phyloP scores from a whole-genome alignment of 208 protist species.

The Herpetomonas tarakana region DNA sequence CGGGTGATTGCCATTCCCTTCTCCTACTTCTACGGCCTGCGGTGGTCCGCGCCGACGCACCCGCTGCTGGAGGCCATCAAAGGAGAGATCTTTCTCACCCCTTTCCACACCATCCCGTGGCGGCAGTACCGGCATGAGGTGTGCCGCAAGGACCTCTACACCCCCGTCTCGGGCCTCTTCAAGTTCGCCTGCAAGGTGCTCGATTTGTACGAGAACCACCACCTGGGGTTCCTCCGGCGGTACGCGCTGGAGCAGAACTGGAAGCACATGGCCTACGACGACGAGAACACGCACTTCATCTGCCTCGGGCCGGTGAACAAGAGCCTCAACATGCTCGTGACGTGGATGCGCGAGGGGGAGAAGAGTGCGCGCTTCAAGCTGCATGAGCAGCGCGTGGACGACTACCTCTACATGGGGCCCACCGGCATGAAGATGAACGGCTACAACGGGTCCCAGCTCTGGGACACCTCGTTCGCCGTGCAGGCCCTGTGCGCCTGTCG shows the following conservation, averaged over 20 bases:
- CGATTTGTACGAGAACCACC: conserved; percentile 75
- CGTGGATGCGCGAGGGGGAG: conserved; percentile 89
- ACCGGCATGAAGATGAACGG: conserved; percentile 97
- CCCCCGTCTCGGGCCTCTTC: conserved; percentile 79
- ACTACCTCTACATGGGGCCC: conserved; percentile 95
- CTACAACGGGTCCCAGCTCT: conserved; percentile 98
- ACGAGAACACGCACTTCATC: conserved; percentile 96
- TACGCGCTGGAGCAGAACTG: conserved; percentile 76
- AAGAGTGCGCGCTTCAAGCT: conserved; percentile 76
- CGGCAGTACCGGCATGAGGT: conserved; percentile 54
- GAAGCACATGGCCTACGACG: conserved; percentile 94
- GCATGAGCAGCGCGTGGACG: conserved; percentile 88
- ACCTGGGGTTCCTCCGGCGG: conserved; percentile 59
- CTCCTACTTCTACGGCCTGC: conserved; percentile 94
- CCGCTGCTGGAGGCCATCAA: conserved; percentile 66
- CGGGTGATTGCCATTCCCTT: conserved; percentile 97
- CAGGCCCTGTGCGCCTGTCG: conserved; percentile 91
- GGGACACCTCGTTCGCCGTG: conserved; percentile 97
- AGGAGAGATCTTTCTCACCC: conserved; percentile 79
- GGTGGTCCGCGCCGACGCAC: conserved; percentile 48
- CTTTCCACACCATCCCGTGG: conserved; percentile 89
- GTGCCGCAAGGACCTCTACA: conserved; percentile 89
- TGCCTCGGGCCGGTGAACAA: conserved; percentile 97
- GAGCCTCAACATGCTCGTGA: conserved; percentile 95
- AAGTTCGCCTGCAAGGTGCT: conserved; percentile 48